These are phyloP conservation scores for Apiospora koreana DNA, from an alignment of 2,329 filamentous ascomycete genomes.

Conservation along the genomic window DNA sequence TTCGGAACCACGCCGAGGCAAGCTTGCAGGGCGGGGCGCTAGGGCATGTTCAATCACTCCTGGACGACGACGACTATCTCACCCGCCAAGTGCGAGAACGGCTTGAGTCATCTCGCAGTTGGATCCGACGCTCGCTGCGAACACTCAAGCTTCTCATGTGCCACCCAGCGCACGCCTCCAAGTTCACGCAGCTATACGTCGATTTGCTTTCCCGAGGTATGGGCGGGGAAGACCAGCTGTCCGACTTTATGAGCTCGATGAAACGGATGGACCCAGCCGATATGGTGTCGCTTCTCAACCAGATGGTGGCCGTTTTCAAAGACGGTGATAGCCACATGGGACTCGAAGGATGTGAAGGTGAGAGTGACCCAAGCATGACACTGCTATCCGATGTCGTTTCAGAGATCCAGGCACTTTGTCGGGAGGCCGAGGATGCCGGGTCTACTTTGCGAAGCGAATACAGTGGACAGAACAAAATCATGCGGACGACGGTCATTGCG, in stretches of 20 bases:
- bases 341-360: conserved; percentile 34
- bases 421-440: conserved; percentile 44
- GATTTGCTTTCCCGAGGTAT: conserved; percentile 61
- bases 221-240: conserved; percentile 47
- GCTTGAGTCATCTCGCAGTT: conserved; percentile 36
- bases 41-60: conserved; percentile 49
- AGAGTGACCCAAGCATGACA: conserved; percentile 32
- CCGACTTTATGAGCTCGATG: conserved; percentile 57
- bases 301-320: conserved; percentile 39
- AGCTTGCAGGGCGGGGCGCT: conserved; percentile 45
- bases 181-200: conserved; percentile 61
- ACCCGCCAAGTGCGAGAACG: conserved; percentile 38
- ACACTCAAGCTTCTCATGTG: conserved; percentile 48
- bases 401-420: conserved; percentile 48
- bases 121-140: conserved; percentile 46
- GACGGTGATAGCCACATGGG: conserved; percentile 40
- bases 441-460: conserved; percentile 71
- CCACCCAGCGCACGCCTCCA: conserved; percentile 23
- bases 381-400: conserved; percentile 43
- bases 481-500: conserved; percentile 77
- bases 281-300: conserved; percentile 42
- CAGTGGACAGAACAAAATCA: conserved; percentile 67
- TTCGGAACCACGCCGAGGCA: conserved; percentile 55
- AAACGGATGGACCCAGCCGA: conserved; percentile 60
- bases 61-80: conserved; percentile 63